These are phyloP conservation scores for Castanospermum australe DNA, from an alignment of 306 rosid species.

Conservation along the genomic window DNA sequence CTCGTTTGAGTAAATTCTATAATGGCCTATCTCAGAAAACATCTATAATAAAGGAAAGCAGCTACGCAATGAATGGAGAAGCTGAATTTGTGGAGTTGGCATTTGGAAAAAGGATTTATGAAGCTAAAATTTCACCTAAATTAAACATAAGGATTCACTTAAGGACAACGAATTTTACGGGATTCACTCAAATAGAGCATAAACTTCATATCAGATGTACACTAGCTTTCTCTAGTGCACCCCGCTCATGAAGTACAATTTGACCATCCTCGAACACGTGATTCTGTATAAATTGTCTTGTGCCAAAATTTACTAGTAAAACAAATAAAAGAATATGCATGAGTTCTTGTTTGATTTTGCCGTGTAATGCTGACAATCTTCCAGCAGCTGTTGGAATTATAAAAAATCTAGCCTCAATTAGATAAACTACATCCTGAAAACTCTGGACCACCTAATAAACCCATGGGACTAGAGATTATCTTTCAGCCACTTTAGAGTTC, in stretches of 20 bases:
- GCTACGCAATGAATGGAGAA: not conserved
- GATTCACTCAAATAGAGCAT: conserved; percentile 11
- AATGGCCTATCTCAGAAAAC: not conserved
- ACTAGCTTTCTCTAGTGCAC: conserved; percentile 17
- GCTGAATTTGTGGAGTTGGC: not conserved
- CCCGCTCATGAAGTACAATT: conserved; percentile 21
- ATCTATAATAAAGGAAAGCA: not conserved
- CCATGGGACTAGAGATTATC: conserved; percentile 67
- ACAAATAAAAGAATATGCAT: conserved; percentile 54
- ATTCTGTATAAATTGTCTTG: conserved; percentile 16
- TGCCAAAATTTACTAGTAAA: conserved; percentile 49
- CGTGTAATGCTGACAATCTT: conserved; percentile 19
- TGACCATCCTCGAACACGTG: conserved; percentile 10
- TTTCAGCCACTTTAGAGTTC: conserved; percentile 90
- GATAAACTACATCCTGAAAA: conserved; percentile 23
- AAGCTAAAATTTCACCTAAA: not conserved
- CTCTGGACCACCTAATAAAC: conserved; percentile 9
- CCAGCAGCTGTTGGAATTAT: conserved; percentile 15
- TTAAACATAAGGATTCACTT: not conserved
- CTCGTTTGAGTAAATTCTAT: not conserved
- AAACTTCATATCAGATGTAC: conserved; percentile 15
- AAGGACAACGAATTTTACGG: not conserved
- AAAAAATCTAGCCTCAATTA: conserved; percentile 21
- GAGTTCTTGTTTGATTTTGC: conserved; percentile 33
- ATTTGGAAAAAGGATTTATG: not conserved